These are phyloP conservation scores for Amphibolis antarctica DNA, from an alignment of 106 monocot species.

Conservation along the genomic window DNA sequence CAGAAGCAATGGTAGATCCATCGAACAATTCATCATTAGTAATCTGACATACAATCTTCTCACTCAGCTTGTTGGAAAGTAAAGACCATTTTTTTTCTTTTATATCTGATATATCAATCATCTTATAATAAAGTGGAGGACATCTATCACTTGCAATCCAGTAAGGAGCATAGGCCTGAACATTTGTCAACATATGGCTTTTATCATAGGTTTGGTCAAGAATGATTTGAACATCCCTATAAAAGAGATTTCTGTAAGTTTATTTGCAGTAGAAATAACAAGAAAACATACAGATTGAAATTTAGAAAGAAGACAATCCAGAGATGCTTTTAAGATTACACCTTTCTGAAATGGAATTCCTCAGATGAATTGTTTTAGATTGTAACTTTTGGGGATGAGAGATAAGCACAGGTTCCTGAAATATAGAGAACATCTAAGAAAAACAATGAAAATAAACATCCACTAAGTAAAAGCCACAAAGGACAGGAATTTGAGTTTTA, in stretches of 20 bases:
- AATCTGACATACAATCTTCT: constrained; percentile 51
- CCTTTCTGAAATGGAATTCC: constrained; percentile 71
- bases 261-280: not conserved
- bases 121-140: constrained; percentile 53
- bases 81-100: constrained; percentile 36
- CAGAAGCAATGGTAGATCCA: constrained; percentile 77
- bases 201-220: constrained; percentile 70
- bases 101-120: constrained; percentile 38
- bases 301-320: not conserved
- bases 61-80: constrained; percentile 17
- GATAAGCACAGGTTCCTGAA: constrained; percentile 67
- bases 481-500: constrained; percentile 18
- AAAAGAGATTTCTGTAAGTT: constrained; percentile 3
- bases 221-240: constrained; percentile 72
- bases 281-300: not conserved
- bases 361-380: constrained; percentile 49
- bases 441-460: constrained; percentile 1
- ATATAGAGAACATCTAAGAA: constrained; percentile 3
- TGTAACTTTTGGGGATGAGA: constrained; percentile 42
- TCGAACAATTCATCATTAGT: constrained; percentile 63
- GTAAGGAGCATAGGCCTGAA: constrained; percentile 79
- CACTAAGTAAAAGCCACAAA: not conserved
- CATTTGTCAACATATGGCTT: constrained; percentile 27
- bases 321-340: constrained; percentile 9
- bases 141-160: constrained; percentile 85